Conservation (phyloP, 2,329 filamentous ascomycete genomes). For the Didymella segeticola region DNA sequence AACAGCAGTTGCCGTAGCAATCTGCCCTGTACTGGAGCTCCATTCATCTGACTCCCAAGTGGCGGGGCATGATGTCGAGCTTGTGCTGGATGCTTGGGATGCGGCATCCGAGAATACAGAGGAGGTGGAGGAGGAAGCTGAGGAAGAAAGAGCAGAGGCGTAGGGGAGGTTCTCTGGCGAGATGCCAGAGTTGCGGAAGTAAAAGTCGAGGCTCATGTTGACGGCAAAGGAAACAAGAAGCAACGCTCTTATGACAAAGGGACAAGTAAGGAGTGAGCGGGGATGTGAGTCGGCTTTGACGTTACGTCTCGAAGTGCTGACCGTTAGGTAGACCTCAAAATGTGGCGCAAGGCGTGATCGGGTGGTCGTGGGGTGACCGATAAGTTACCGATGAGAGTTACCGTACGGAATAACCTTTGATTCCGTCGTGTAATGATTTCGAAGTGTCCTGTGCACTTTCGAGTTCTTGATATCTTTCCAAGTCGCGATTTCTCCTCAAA, state of each 20-base stretch:
- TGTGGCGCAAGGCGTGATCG: slow-evolving; percentile 42
- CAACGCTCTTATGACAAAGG: slow-evolving; percentile 26
- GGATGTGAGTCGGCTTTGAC: slow-evolving; percentile 37
- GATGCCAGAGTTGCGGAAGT: slow-evolving; percentile 42
- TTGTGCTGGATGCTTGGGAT: slow-evolving; percentile 74
- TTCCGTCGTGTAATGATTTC: slow-evolving; percentile 46
- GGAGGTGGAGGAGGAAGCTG: slow-evolving; percentile 76
- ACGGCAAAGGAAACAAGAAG: slow-evolving; percentile 30
- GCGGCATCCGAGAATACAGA: slow-evolving; percentile 76
- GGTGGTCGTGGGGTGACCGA: slow-evolving; percentile 51
- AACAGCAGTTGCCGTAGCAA: slow-evolving; percentile 28
- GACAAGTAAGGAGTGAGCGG: slow-evolving; percentile 44
- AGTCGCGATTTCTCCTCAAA: slow-evolving; percentile 25
- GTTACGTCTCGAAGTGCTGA: slow-evolving; percentile 47
- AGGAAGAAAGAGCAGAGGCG: slow-evolving; percentile 73
- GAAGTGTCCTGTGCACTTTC: slow-evolving; percentile 29
- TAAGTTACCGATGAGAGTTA: slow-evolving; percentile 50
- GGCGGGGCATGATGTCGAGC: slow-evolving; percentile 66
- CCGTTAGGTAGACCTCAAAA: slow-evolving; percentile 45
- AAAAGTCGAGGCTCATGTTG: slow-evolving; percentile 51
- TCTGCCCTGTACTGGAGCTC: slow-evolving; percentile 34
- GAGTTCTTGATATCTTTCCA: slow-evolving; percentile 28
- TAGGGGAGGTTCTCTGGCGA: slow-evolving; percentile 62
- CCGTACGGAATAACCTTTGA: slow-evolving; percentile 45
- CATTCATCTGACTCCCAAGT: slow-evolving; percentile 54